Evolutionary conservation across 164 flowering plant species (phyloP).

Genomic region (Sextonia rubra): DNA sequence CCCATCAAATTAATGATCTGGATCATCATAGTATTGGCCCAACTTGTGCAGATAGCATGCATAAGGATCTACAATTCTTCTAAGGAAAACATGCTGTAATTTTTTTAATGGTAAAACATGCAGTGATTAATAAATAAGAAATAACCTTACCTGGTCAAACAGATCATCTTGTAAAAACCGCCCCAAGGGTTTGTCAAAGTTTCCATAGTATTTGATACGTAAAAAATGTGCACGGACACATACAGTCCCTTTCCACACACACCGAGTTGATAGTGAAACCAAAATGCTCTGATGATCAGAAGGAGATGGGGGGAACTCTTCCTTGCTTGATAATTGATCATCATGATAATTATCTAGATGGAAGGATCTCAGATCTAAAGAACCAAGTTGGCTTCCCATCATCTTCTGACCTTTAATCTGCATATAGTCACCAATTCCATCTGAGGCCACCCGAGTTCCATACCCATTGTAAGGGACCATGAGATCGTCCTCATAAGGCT

Average conservation of each 20-base stretch:
- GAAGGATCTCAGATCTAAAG: conserved; percentile 28
- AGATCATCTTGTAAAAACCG: conserved; percentile 82
- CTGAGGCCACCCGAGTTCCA: conserved; percentile 18
- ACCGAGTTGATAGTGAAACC: conserved; percentile 86
- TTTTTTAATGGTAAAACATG: background rate
- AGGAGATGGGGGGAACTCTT: conserved; percentile 89
- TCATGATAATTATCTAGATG: conserved; percentile 35
- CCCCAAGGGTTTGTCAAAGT: conserved; percentile 92
- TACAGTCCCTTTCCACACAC: conserved; percentile 96
- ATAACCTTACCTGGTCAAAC: conserved; percentile 67
- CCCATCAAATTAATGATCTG: background rate
- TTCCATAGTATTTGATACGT: conserved; percentile 94
- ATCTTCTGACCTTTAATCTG: conserved; percentile 12
- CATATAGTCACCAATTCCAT: conserved; percentile 14
- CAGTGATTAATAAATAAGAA: background rate
- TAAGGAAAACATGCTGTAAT: no score
- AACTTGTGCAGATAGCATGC: background rate
- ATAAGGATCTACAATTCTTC: no score
- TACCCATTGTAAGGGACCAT: conserved; percentile 10
- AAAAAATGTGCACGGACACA: conserved; percentile 91
- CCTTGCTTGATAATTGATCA: conserved; percentile 45
- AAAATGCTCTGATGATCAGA: conserved; percentile 94
- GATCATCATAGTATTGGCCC: background rate
- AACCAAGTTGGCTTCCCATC: conserved; percentile 19
- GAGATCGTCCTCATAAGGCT: conserved; percentile 13